phyloP scores from a whole-genome alignment of 441 rosid genomes.

The Rhodomyrtus psidioides region DNA sequence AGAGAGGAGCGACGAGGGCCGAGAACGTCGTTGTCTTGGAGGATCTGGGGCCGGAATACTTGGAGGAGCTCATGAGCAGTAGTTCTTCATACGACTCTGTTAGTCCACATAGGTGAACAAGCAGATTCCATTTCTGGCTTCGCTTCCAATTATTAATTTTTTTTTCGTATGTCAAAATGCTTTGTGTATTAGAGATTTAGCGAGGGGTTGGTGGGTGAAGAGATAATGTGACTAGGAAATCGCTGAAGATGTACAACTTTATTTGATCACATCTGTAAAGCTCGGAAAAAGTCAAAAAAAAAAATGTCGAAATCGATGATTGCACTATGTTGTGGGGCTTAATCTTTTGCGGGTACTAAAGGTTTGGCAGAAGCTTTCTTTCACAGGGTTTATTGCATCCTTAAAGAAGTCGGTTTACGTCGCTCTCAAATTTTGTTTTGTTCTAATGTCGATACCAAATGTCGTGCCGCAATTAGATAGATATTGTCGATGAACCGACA shows the following conservation, averaged over 20 bases:
- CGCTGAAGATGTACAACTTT: neutral
- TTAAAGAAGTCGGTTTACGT: neutral
- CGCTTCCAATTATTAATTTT: neutral
- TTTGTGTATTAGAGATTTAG: neutral
- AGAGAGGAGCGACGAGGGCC: slow-evolving; percentile 20
- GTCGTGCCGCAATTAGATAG: neutral
- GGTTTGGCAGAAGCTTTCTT: neutral
- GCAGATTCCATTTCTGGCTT: neutral
- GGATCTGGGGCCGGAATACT: slow-evolving; percentile 72
- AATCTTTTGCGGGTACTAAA: neutral
- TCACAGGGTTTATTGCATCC: neutral
- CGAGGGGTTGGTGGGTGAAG: neutral
- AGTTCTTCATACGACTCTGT: neutral
- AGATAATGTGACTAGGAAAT: neutral
- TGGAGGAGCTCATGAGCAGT: slow-evolving; percentile 50
- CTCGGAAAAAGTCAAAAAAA: neutral
- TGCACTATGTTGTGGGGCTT: neutral
- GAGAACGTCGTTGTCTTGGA: slow-evolving; percentile 55
- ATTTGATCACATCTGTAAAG: neutral
- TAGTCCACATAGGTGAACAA: neutral
- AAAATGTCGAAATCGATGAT: neutral
- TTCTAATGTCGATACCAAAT: neutral
- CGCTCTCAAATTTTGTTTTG: neutral
- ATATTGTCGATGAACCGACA: neutral
- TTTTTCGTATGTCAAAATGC: neutral